Conservation (phyloP, 2,329 filamentous ascomycete genomes). For the Tricladium varicosporioides region DNA sequence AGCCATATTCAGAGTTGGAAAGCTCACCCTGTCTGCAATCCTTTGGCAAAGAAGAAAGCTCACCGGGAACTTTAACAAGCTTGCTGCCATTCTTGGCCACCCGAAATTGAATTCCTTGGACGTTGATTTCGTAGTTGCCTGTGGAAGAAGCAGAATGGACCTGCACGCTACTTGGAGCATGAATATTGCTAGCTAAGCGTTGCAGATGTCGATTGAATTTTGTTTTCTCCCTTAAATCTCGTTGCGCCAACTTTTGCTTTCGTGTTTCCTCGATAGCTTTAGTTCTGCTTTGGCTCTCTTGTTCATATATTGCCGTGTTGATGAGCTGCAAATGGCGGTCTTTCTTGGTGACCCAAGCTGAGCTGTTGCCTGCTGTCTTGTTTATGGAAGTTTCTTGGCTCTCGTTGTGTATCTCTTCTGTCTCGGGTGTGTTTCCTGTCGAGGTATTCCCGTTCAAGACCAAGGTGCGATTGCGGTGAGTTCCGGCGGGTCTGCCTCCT, state of each 20-base stretch:
- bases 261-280: constrained; percentile 72
- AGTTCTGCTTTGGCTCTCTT: constrained; percentile 64
- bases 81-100: constrained; percentile 80
- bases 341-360: constrained; percentile 67
- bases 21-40: constrained; percentile 11
- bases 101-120: constrained; percentile 72
- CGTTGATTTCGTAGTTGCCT: constrained; percentile 58
- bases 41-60: constrained; percentile 25
- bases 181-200: constrained; percentile 32
- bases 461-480: constrained; percentile 58
- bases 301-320: constrained; percentile 75
- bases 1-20: constrained; percentile 23
- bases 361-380: constrained; percentile 27
- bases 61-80: constrained; percentile 71
- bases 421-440: constrained; percentile 4
- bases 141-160: constrained; percentile 32
- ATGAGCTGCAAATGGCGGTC: constrained; percentile 81
- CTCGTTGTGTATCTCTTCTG: constrained; percentile 21
- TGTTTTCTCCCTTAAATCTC: constrained; percentile 56
- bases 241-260: constrained; percentile 52
- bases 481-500: constrained; percentile 38
- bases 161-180: constrained; percentile 10
- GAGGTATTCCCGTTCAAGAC: constrained; percentile 53
- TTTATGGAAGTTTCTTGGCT: constrained; percentile 7
- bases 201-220: constrained; percentile 51